These are phyloP conservation scores for Aspergillus sp. DNA, from an alignment of 2,329 filamentous ascomycete genomes.

Conservation along the genomic window DNA sequence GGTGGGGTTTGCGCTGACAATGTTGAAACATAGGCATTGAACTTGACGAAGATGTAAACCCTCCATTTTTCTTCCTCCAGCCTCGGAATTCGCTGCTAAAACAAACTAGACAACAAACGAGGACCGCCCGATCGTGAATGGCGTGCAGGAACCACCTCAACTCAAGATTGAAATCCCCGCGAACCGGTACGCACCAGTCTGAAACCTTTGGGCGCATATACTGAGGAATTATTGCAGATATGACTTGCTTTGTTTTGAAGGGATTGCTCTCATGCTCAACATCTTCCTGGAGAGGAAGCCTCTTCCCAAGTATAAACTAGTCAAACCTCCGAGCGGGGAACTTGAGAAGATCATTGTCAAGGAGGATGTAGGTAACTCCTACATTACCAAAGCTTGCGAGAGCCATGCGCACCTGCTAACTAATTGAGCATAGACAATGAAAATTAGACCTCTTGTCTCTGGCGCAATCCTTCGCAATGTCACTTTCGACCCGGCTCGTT, in stretches of 20 bases:
- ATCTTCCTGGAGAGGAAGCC: slow-evolving; percentile 79
- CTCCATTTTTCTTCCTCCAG: slow-evolving; percentile 8
- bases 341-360: slow-evolving; percentile 78
- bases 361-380: slow-evolving; percentile 52
- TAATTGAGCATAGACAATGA: slow-evolving; percentile 56
- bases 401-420: not conserved
- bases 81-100: slow-evolving; percentile 26
- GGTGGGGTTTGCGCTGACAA: slow-evolving; percentile 33
- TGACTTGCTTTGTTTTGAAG: slow-evolving; percentile 96
- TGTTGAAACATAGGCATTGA: slow-evolving; percentile 64
- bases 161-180: slow-evolving; percentile 98
- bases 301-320: slow-evolving; percentile 76
- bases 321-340: slow-evolving; percentile 69
- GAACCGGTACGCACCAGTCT: slow-evolving; percentile 67
- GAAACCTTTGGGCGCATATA: slow-evolving; percentile 7
- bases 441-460: slow-evolving; percentile 83
- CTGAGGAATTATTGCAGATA: slow-evolving; percentile 48
- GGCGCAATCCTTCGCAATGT: slow-evolving; percentile 87
- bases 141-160: slow-evolving; percentile 82
- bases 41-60: slow-evolving; percentile 78
- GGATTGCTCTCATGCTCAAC: slow-evolving; percentile 91
- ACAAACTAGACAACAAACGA: slow-evolving; percentile 63
- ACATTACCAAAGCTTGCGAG: too few species aligned
- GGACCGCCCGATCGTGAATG: slow-evolving; percentile 71
- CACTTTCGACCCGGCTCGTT: slow-evolving; percentile 85